phyloP scores from a whole-genome alignment of 2,329 filamentous ascomycete species.

The Colletotrichum lentis region DNA sequence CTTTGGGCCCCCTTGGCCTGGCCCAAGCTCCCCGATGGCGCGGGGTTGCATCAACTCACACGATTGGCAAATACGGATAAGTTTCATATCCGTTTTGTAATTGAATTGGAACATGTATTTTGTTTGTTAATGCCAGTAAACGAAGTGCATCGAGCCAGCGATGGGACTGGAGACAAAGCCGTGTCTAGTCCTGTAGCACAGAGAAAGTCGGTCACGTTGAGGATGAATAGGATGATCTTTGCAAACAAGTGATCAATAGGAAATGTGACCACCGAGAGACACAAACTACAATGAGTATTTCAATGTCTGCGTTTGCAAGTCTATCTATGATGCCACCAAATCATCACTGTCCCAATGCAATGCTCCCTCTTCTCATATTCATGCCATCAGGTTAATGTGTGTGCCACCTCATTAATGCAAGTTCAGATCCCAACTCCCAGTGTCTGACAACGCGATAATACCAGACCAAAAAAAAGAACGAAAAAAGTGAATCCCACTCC shows the following conservation, averaged over 20 bases:
- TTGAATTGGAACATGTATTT: conserved; percentile 7
- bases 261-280: background rate
- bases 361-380: conserved; percentile 27
- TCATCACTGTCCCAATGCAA: conserved; percentile 13
- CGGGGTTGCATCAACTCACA: conserved; percentile 17
- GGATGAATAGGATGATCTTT: background rate
- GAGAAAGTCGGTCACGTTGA: background rate
- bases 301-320: background rate
- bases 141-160: background rate
- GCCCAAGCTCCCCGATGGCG: conserved; percentile 9
- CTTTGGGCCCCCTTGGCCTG: background rate
- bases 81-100: conserved; percentile 25
- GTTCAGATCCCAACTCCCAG: conserved; percentile 21
- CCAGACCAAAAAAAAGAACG: conserved; percentile 11
- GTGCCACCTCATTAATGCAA: conserved; percentile 34
- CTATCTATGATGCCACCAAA: conserved; percentile 8
- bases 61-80: conserved; percentile 13
- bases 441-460: conserved; percentile 5
- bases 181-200: background rate
- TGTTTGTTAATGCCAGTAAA: conserved; percentile 13
- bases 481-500: background rate
- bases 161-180: background rate
- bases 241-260: background rate
- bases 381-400: conserved; percentile 22
- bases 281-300: background rate